Evolutionary conservation across 345 rosid species (phyloP).

Genomic region (Excoecaria agallocha): DNA sequence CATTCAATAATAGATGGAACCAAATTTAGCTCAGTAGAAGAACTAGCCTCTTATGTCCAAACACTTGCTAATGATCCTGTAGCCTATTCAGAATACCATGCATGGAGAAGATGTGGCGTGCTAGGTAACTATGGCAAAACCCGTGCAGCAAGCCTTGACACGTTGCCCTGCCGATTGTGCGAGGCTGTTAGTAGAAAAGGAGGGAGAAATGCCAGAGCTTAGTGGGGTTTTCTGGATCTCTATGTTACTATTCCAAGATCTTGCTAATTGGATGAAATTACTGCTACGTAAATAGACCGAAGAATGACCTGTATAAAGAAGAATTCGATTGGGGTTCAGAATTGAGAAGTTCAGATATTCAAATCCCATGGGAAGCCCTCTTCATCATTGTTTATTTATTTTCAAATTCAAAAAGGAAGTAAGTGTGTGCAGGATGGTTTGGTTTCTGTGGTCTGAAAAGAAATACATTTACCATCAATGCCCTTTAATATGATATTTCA

Average conservation of each 20-base stretch:
- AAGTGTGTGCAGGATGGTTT: no score
- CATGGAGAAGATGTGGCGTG: slow-evolving; percentile 92
- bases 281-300: slow-evolving; percentile 2
- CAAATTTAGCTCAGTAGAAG: slow-evolving; percentile 62
- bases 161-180: slow-evolving; percentile 85
- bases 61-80: slow-evolving; percentile 63
- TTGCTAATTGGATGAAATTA: slow-evolving; percentile 5
- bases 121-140: slow-evolving; percentile 61
- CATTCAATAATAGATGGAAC: slow-evolving; percentile 80
- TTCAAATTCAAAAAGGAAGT: no score
- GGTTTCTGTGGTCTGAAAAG: no score
- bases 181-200: slow-evolving; percentile 70
- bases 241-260: slow-evolving; percentile 4
- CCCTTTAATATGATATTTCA: no score
- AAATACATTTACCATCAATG: no score
- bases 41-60: slow-evolving; percentile 63
- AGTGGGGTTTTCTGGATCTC: slow-evolving; percentile 3
- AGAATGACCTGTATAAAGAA: slow-evolving; percentile 8
- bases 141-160: slow-evolving; percentile 70
- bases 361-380: neutral
- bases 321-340: slow-evolving; percentile 3
- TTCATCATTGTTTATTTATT: no score
- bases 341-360: neutral
- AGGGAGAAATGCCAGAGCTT: slow-evolving; percentile 49
- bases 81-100: slow-evolving; percentile 84